Base-by-base conservation (phyloP, 495 filamentous ascomycete genomes). In the Annulohypoxylon maeteangense region DNA sequence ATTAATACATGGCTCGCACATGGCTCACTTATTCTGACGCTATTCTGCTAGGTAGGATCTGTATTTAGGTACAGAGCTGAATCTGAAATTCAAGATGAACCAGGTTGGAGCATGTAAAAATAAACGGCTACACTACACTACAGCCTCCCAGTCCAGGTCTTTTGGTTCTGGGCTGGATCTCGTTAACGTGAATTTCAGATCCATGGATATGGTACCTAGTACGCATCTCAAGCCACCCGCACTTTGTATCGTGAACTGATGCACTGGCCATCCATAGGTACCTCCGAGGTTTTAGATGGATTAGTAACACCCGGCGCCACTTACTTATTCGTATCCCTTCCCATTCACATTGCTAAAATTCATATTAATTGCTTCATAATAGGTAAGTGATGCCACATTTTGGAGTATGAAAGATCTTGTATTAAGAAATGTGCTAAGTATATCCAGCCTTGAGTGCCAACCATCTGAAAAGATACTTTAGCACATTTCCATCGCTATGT, bases 51-150 rank as follows among this genome's bases (percentile, higher is more conserved):
- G 16, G 23, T 27, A 54, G 54, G 60, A 47, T 42, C 42, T 60
- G 11, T 7, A 57, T 48, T 59, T 45, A 54, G n/a, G n/a, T n/a
- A n/a, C 34, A 42, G 53, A 59, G 62, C 51, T 64, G 50, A 62
- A 48, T 57, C 34, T 66, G 10, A 40, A 2, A 29, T 25, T 42
- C 11, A 38, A 45, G 22, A 22, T 38, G 42, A 45, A 42, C 23
- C 8, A 25, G 29, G 50, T 54, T 54, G 29, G n/a, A 34, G 50
- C 27, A 51, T 51, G 47, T n/a, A 51, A 29, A 51, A 27, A 27
- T 5, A 27, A 51, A 51, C 47, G 23, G 47, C 47, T 51, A 27
- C 25, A 8, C 45, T 25, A 50, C 22, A 7, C 20, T 23, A 23
- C 40, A 44, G n/a, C 40, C 16, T 36, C 10, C 32, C 32, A 11